Base-by-base conservation (phyloP, 148 eudicot genomes). In the Amaranthus hypochondriacus region DNA sequence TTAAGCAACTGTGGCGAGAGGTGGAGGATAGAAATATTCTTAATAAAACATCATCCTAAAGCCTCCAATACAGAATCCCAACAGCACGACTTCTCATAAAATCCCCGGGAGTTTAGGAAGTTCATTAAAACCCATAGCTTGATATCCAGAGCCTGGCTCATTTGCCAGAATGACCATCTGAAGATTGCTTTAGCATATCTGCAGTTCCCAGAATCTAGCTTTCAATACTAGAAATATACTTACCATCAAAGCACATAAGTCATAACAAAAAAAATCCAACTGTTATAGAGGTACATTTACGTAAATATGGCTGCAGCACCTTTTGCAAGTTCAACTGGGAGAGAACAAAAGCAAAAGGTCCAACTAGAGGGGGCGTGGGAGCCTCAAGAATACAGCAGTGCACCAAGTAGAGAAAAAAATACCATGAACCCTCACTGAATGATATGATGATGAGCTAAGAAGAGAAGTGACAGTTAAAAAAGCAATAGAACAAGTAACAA, bases 131-230 rank as follows among this genome's bases (percentile, higher is more conserved):
- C 87, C 87, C 84, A 78, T 73, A 85, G 83, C 84, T 80, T 83
- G 87, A 85, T 71, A 64, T 81, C 86, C 84, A 78, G 81, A 82
- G 89, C 81, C 86, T 84, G 88, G 84, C 88, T 73, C 84, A 83
- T 77, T 77, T 70, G 84, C 85, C 90, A 85, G 82, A 80, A 79
- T 79, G 84, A 78, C 84, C 85, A 79, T 74, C 86, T 77, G 82
- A 79, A 70, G 87, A 82, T 80, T 82, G 87, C 89, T 86, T 83
- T 88, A 84, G 86, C 86, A 77, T 61, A 88, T 88, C 88, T 88
- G 89, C 92, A 88, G 84, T 84, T 83, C 85, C 86, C 82, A 86
- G 79, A 86, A 86, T 86, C 92, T 84, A 81, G 69, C 57, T 72
- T 86, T 86, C 77, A 88, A 84, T 81, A 86, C 78, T 78, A 77